These are phyloP conservation scores for Trichothecium roseum DNA, from an alignment of 2,329 filamentous ascomycete species.

Conservation along the genomic window DNA sequence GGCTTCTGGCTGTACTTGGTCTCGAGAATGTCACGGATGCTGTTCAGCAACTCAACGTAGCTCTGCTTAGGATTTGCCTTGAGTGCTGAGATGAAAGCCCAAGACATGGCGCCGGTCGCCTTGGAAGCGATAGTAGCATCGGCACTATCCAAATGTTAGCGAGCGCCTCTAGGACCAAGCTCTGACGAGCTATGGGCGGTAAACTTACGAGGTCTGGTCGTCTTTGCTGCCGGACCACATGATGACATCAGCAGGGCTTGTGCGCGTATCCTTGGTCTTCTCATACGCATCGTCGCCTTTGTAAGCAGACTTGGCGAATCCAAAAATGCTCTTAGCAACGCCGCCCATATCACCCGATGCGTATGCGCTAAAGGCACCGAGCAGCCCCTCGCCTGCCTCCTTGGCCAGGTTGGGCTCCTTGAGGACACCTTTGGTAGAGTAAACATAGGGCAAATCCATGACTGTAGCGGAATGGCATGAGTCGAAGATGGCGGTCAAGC, in stretches of 20 bases:
- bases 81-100: conserved; percentile 85
- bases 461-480: conserved; percentile 72
- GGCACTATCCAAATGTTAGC: conserved; percentile 42
- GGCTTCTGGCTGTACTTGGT: conserved; percentile 90
- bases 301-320: conserved; percentile 80
- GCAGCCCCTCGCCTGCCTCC: conserved; percentile 63
- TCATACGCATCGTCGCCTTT: conserved; percentile 69
- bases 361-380: conserved; percentile 67
- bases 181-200: too few relatives aligned
- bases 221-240: conserved; percentile 99
- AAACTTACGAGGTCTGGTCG: conserved; percentile 66
- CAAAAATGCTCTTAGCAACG: conserved; percentile 70
- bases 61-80: conserved; percentile 92
- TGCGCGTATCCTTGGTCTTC: conserved; percentile 78
- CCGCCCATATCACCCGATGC: conserved; percentile 73
- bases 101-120: conserved; percentile 96
- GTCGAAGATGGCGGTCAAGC: conserved; percentile 74
- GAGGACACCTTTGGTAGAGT: conserved; percentile 69
- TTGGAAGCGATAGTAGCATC: conserved; percentile 82
- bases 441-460: conserved; percentile 68
- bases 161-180: conserved; percentile 23
- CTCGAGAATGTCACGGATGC: conserved; percentile 79
- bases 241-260: conserved; percentile 87
- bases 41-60: conserved; percentile 93
- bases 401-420: conserved; percentile 76